A percentile compares a stretch with the other conserved stretches of the same genome.
Evolutionary conservation across 1,284 basidiomycete genomes (phyloP).

Genomic region (Boletus smithii): DNA sequence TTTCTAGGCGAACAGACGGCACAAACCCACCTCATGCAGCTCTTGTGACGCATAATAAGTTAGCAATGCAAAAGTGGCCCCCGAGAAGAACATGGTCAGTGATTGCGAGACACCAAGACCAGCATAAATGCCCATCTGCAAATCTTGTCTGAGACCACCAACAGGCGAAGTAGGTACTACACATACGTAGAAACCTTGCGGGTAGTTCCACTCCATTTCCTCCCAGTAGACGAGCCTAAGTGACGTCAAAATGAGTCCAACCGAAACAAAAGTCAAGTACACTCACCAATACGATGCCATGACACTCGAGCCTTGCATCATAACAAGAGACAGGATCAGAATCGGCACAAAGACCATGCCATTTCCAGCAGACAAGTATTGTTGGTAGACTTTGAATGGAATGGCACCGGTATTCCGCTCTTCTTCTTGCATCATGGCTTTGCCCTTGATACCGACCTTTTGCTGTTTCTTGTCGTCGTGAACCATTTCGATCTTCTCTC

Average conservation of each 20-base stretch:
- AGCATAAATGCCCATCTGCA: conserved; percentile 67
- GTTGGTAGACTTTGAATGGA: conserved; percentile 46
- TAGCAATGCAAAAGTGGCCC: conserved; percentile 50
- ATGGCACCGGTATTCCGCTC: conserved; percentile 57
- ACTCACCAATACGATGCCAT: conserved; percentile 64
- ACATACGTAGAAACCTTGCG: conserved; percentile 60
- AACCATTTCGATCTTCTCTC: conserved; percentile 28
- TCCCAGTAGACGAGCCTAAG: conserved; percentile 71
- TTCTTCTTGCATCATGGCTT: conserved; percentile 43
- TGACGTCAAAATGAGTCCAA: neutral
- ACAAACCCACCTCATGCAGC: conserved; percentile 24
- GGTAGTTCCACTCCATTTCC: conserved; percentile 50
- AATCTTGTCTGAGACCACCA: conserved; percentile 5
- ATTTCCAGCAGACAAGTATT: conserved; percentile 58
- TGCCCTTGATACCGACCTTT: conserved; percentile 10
- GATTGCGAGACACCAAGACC: conserved; percentile 51
- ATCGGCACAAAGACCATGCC: conserved; percentile 54
- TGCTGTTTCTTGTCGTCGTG: conserved; percentile 30
- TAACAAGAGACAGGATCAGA: conserved; percentile 46
- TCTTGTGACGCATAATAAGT: conserved; percentile 60
- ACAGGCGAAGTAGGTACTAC: neutral
- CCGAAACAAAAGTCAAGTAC: neutral
- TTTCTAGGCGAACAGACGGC: neutral
- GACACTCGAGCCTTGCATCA: conserved; percentile 59
- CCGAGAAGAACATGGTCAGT: conserved; percentile 52